Base-by-base conservation (phyloP, 2,329 filamentous ascomycete species). In the Tolypocladium tundrense region DNA sequence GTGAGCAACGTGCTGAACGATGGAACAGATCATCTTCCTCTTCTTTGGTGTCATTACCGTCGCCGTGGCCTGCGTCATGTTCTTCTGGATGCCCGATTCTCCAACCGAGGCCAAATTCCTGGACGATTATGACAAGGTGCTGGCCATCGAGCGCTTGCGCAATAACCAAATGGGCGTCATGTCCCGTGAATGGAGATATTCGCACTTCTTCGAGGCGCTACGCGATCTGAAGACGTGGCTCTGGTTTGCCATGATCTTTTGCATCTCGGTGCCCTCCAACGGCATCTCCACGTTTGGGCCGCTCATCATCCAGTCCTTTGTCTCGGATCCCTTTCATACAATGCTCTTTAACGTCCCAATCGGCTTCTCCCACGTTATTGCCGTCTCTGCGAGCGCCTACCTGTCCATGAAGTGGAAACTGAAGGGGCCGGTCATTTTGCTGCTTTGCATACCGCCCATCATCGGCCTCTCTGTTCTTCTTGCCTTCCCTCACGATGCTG, bases 261-360 rank as follows among this genome's bases (percentile, higher is more conserved):
- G 79, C 54, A 80, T 86, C 61, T 80, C 79, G 53, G 69, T 86
- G 9, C 82, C 83, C 0, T 81, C 77, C 40, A 83, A 82, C 5
- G 82, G 83, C 9, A 69, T 85, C 53, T 77, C 79, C 0, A 82
- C 80, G 0, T 86, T 85, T 61, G 83, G 83, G 0, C 80, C 80
- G 1, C 70, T 86, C 43, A 85, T 86, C 62, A 77, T 86, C 57
- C 71, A 82, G 53, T 77, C 78, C 0, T 86, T 86, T 58, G 82
- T 83, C 1, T 84, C 81, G 55, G 73, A 77, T 37, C 75, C 77
- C 7, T 83, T 84, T 56, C 70, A 77, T 19, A 83, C 82, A 0
- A 84, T 85, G 54, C 68, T 85, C 0, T 82, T 85, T 70, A 84
- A 85, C 60, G 83, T 85, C 52, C 82, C 81, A 0, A 81, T 85